Conservation (phyloP, 192 early-diverging fungal species). For the Geosiphon pyriformis region DNA sequence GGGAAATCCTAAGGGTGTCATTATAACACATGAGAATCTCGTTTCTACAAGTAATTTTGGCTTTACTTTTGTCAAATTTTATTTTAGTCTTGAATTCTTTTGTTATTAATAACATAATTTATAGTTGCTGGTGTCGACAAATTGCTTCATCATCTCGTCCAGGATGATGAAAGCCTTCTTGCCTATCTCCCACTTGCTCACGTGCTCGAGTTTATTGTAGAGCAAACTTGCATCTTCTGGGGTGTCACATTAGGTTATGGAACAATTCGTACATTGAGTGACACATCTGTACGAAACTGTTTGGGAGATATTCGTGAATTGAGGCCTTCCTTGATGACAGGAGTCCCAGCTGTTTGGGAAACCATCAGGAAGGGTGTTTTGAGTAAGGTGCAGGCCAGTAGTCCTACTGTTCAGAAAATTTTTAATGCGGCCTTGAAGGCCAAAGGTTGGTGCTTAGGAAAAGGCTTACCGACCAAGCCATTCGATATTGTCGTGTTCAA, state of each 20-base stretch:
- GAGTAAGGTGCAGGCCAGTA: conserved; percentile 50
- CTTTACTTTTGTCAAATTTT: too few relatives aligned
- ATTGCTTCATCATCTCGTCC: conserved; percentile 43
- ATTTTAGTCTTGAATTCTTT: not conserved
- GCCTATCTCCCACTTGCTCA: conserved; percentile 88
- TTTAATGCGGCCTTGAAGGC: conserved; percentile 71
- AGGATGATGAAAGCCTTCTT: conserved; percentile 56
- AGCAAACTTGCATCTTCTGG: conserved; percentile 62
- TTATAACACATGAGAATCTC: conserved; percentile 78
- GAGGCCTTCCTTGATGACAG: conserved; percentile 71
- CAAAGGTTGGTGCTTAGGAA: conserved; percentile 64
- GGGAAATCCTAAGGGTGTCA: conserved; percentile 88
- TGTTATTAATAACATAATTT: not conserved
- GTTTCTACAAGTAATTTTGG: conserved; percentile 62
- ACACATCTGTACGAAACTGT: conserved; percentile 59
- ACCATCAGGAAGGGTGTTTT: conserved; percentile 80
- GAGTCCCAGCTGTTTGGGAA: conserved; percentile 85
- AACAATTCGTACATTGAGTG: conserved; percentile 65
- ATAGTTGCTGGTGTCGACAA: conserved; percentile 54
- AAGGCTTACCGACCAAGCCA: conserved; percentile 60
- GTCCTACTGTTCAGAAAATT: conserved; percentile 55
- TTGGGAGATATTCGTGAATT: conserved; percentile 69
- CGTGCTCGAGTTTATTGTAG: conserved; percentile 82
- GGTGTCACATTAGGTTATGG: conserved; percentile 66
- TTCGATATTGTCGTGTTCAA: conserved; percentile 79